Evolutionary conservation across 805 yeast genomes (phyloP).

Genomic region (Kurtzmaniella cleridarum): DNA sequence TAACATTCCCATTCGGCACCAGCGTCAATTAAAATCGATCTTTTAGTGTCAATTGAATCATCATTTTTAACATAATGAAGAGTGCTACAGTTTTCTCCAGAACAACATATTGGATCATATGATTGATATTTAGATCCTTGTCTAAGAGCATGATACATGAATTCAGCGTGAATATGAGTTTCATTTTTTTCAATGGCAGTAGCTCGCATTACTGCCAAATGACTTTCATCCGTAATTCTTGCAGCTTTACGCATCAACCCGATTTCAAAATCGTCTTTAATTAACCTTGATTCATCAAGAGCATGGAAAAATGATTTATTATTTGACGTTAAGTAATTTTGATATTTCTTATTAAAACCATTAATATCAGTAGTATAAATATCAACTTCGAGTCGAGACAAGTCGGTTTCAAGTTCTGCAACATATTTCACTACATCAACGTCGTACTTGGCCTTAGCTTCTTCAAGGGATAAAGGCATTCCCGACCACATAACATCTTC

Average conservation of each 20-base stretch:
- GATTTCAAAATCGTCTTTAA: slow-evolving; percentile 81
- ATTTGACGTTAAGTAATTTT: slow-evolving; percentile 33
- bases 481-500: slow-evolving; percentile 99
- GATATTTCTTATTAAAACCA: slow-evolving; percentile 34
- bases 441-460: slow-evolving; percentile 63
- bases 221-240: slow-evolving; percentile 80
- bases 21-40: slow-evolving; percentile 81
- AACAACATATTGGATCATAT: slow-evolving; percentile 93
- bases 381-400: slow-evolving; percentile 19
- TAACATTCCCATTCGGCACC: slow-evolving; percentile 97
- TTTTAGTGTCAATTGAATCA: slow-evolving; percentile 39
- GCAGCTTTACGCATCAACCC: slow-evolving; percentile 75
- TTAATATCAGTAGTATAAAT: slow-evolving; percentile 55
- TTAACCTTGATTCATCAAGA: slow-evolving; percentile 78
- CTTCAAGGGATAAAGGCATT: slow-evolving; percentile 61
- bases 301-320: slow-evolving; percentile 56
- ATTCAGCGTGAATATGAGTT: slow-evolving; percentile 93
- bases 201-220: slow-evolving; percentile 89
- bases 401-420: slow-evolving; percentile 37
- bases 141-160: slow-evolving; percentile 85
- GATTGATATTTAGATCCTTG: slow-evolving; percentile 89
- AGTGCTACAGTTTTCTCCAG: slow-evolving; percentile 88
- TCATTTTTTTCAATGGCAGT: slow-evolving; percentile 82
- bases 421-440: slow-evolving; percentile 76
- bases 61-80: slow-evolving; percentile 86